phyloP scores from a whole-genome alignment of 441 rosid species.

The Manihot esculenta region DNA sequence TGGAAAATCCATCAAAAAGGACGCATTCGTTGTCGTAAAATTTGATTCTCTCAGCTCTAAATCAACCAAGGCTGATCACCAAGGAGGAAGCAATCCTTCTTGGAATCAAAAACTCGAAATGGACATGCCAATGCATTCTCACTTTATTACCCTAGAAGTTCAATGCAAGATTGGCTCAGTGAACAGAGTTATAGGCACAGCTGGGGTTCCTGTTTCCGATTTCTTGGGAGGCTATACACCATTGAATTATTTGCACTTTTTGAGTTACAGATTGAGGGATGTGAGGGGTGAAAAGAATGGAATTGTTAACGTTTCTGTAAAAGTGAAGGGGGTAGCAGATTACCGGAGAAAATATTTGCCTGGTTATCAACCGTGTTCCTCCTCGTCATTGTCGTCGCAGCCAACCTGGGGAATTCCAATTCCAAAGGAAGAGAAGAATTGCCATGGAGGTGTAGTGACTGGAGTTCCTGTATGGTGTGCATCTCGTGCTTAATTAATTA shows the following conservation, averaged over 20 bases:
- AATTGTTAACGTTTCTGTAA: conserved; percentile 55
- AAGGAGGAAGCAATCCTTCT: conserved; percentile 47
- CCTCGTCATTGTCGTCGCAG: not conserved
- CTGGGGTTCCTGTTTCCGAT: conserved; percentile 47
- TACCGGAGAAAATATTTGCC: not conserved
- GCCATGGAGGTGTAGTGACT: not conserved
- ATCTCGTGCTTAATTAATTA: not conserved
- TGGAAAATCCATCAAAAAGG: conserved; percentile 41
- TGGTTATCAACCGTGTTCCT: conserved; percentile 18
- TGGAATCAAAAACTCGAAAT: conserved; percentile 53
- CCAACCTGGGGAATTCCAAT: conserved; percentile 14
- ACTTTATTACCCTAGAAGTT: conserved; percentile 44
- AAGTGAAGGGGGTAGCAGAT: conserved; percentile 30
- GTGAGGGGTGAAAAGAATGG: conserved; percentile 49
- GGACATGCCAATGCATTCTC: conserved; percentile 33
- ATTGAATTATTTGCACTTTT: conserved; percentile 45
- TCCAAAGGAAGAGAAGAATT: not conserved
- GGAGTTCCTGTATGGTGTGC: conserved; percentile 24
- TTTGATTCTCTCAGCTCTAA: conserved; percentile 18
- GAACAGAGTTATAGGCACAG: conserved; percentile 41
- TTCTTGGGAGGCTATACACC: conserved; percentile 50
- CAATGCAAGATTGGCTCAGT: conserved; percentile 37
- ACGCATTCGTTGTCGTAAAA: conserved; percentile 36
- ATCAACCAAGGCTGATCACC: conserved; percentile 26
- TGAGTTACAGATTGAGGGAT: conserved; percentile 73